A percentile compares a stretch with the other conserved stretches of the same genome.
Conservation (phyloP, 495 filamentous ascomycete species). For the Parathielavia appendiculata region DNA sequence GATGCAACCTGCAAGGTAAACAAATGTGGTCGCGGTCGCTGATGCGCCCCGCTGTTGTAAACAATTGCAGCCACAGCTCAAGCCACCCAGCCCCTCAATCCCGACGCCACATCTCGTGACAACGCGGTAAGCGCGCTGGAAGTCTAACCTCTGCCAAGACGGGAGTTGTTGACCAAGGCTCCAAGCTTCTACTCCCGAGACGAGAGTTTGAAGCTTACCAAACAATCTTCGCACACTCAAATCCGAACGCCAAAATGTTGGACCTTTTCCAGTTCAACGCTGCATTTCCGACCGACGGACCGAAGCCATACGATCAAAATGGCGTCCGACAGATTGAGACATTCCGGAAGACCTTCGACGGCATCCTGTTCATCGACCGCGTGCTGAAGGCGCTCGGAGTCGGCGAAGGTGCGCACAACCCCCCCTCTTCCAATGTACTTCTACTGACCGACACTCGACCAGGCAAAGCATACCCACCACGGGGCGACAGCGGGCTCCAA, state of each 20-base stretch:
- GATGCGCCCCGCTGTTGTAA: slow-evolving; percentile 32
- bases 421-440: not conserved
- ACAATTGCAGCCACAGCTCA: slow-evolving; percentile 28
- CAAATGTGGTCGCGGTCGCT: slow-evolving; percentile 8
- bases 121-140: not conserved
- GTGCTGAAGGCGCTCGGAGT: slow-evolving; percentile 66
- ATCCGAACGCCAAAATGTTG: slow-evolving; percentile 28
- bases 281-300: slow-evolving; percentile 58
- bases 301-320: slow-evolving; percentile 57
- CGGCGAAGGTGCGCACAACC: slow-evolving; percentile 50
- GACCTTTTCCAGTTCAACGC: slow-evolving; percentile 53
- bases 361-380: slow-evolving; percentile 68
- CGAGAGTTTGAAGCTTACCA: not conserved
- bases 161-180: no score
- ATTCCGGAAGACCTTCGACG: slow-evolving; percentile 57
- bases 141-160: no score
- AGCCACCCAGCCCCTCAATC: slow-evolving; percentile 18
- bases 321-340: slow-evolving; percentile 54
- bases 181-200: no score
- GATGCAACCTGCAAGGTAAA: slow-evolving; percentile 18
- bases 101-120: not conserved
- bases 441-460: slow-evolving; percentile 30
- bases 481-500: slow-evolving; percentile 56
- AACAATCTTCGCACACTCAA: not conserved
- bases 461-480: slow-evolving; percentile 63